These are phyloP conservation scores for Aspergillus sp. DNA, from an alignment of 2,329 filamentous ascomycete genomes.

Conservation along the genomic window DNA sequence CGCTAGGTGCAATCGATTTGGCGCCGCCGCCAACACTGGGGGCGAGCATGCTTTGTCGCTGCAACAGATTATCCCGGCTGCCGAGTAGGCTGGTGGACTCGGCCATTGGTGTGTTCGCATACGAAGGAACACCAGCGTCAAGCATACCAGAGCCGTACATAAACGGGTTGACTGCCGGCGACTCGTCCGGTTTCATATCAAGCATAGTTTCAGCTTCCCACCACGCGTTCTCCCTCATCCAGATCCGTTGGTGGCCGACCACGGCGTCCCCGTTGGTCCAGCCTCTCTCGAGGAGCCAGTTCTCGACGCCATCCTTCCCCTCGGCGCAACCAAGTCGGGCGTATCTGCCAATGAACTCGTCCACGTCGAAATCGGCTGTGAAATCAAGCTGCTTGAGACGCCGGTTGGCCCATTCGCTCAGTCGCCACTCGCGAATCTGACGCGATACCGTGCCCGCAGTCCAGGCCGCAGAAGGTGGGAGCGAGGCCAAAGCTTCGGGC, in stretches of 20 bases:
- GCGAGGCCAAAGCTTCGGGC: conserved; percentile 68
- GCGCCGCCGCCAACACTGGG: conserved; percentile 52
- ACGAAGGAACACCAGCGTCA: conserved; percentile 70
- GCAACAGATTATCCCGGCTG: conserved; percentile 66
- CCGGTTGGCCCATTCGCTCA: conserved; percentile 95
- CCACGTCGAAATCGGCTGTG: conserved; percentile 91
- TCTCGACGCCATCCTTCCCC: conserved; percentile 88
- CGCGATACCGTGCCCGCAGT: conserved; percentile 89
- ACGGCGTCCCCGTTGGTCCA: conserved; percentile 99
- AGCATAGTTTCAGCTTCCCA: conserved; percentile 98
- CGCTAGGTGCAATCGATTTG: conserved; percentile 52
- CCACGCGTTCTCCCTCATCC: conserved; percentile 93
- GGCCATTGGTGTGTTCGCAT: conserved; percentile 56
- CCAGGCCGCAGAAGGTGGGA: conserved; percentile 79
- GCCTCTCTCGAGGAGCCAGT: conserved; percentile 88
- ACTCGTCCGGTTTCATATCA: conserved; percentile 72
- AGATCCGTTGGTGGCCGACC: conserved; percentile 85
- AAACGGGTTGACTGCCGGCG: conserved; percentile 42
- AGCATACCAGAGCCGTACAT: conserved; percentile 60
- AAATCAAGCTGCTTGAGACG: conserved; percentile 90
- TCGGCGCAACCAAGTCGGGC: conserved; percentile 80
- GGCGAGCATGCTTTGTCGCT: conserved; percentile 49
- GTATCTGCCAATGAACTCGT: conserved; percentile 87
- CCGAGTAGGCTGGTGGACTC: conserved; percentile 63
- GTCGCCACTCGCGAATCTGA: conserved; percentile 87